phyloP scores from a whole-genome alignment of 495 filamentous ascomycete genomes.

The Cercophora sp. region DNA sequence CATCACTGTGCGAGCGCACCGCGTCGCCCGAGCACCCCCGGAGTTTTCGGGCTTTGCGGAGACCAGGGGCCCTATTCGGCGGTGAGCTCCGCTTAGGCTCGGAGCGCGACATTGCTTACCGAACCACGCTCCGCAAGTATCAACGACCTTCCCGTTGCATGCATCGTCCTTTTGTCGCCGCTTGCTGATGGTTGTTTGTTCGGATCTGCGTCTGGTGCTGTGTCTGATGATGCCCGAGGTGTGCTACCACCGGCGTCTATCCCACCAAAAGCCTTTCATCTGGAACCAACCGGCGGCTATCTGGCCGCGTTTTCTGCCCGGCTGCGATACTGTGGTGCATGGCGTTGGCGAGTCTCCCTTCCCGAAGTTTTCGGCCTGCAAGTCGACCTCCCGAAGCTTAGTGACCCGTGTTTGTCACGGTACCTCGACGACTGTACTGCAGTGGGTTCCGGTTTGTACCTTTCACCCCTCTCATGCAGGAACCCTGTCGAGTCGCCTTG shows the following conservation, averaged over 20 bases:
- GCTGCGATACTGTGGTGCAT: not conserved
- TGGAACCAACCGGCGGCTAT: conserved; percentile 15
- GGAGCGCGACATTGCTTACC: too few relatives aligned
- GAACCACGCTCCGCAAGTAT: too few relatives aligned
- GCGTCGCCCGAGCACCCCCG: not conserved
- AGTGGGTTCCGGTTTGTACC: not conserved
- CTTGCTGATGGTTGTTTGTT: too few relatives aligned
- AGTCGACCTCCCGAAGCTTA: not conserved
- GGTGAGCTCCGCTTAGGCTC: too few relatives aligned
- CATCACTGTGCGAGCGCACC: not conserved
- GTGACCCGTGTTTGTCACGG: not conserved
- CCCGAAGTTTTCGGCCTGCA: conserved; percentile 2
- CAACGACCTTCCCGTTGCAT: too few relatives aligned
- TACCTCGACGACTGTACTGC: not conserved
- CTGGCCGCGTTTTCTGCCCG: not conserved
- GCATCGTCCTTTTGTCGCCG: too few relatives aligned
- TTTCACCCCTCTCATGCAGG: not conserved
- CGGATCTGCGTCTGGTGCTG: too few relatives aligned
- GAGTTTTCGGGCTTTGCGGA: conserved; percentile 6
- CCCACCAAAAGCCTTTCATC: not conserved
- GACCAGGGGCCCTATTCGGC: too few relatives aligned
- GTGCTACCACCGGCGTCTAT: conserved; percentile 16
- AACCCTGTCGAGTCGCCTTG: not conserved
- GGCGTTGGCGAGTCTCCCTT: conserved; percentile 5
- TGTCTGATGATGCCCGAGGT: too few relatives aligned